Evolutionary conservation across 2,329 filamentous ascomycete genomes (phyloP).

Genomic region (Aspergillus ruber): DNA sequence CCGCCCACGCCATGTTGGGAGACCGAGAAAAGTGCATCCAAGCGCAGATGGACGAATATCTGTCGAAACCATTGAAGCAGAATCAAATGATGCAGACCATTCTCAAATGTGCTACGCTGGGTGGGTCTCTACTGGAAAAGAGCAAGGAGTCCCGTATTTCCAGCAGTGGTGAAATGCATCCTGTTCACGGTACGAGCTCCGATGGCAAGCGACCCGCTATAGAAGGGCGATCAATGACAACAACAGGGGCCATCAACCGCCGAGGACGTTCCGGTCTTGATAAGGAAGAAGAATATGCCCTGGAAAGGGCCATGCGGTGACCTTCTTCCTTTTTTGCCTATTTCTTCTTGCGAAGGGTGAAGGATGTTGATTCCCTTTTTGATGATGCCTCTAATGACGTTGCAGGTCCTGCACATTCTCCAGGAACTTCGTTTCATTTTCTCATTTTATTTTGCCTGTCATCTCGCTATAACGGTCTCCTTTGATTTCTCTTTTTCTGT

Average conservation of each 20-base stretch:
- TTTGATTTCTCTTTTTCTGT: slow-evolving; percentile 6
- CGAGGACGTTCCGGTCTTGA: slow-evolving; percentile 59
- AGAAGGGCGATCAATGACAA: slow-evolving; percentile 63
- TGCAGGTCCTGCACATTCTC: neutral
- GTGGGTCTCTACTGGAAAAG: slow-evolving; percentile 43
- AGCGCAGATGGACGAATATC: slow-evolving; percentile 98
- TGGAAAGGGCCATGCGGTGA: slow-evolving; percentile 46
- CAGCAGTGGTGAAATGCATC: slow-evolving; percentile 34
- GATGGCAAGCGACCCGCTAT: slow-evolving; percentile 47
- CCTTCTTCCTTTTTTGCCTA: slow-evolving; percentile 4
- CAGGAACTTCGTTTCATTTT: neutral
- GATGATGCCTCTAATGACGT: neutral
- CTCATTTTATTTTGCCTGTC: neutral
- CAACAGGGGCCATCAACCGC: slow-evolving; percentile 52
- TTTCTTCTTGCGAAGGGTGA: too few species aligned
- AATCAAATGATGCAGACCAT: slow-evolving; percentile 98
- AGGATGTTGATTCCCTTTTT: neutral
- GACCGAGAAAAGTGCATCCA: slow-evolving; percentile 97
- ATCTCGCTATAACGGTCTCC: slow-evolving; percentile 2
- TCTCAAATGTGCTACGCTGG: slow-evolving; percentile 89
- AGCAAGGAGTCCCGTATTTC: slow-evolving; percentile 37
- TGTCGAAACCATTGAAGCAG: slow-evolving; percentile 93
- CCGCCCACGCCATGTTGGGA: slow-evolving; percentile 96
- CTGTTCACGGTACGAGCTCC: slow-evolving; percentile 22
- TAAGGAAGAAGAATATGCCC: slow-evolving; percentile 55